Percentiles rank a stretch among this genome's conserved stretches.
Evolutionary conservation across 1,284 basidiomycete species (phyloP).

Genomic region (Boletus sp.): DNA sequence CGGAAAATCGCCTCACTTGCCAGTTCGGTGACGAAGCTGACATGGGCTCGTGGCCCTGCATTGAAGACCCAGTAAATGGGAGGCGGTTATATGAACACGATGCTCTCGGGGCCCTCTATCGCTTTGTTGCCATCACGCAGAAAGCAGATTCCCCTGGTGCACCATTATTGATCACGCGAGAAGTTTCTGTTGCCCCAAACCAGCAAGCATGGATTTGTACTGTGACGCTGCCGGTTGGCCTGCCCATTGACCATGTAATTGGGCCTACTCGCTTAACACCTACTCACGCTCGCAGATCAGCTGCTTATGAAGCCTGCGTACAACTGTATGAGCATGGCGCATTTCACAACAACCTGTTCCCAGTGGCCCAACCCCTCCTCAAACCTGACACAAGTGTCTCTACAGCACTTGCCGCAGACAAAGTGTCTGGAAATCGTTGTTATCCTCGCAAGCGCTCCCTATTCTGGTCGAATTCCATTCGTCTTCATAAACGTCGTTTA

Average conservation of each 20-base stretch:
- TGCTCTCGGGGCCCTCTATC: conserved; percentile 51
- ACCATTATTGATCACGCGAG: conserved; percentile 41
- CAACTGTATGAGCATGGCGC: conserved; percentile 47
- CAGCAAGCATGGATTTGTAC: conserved; percentile 42
- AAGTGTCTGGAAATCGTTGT: conserved; percentile 41
- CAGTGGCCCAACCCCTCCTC: conserved; percentile 19
- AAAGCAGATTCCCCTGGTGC: conserved; percentile 13
- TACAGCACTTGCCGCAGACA: conserved; percentile 24
- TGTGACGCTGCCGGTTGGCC: conserved; percentile 44
- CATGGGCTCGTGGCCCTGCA: conserved; percentile 25
- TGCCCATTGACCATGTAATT: conserved; percentile 38
- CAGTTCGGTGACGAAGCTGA: conserved; percentile 48
- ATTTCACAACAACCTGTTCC: conserved; percentile 53
- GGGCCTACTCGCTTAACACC: conserved; percentile 46
- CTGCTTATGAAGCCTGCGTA: conserved; percentile 53
- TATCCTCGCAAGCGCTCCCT: conserved; percentile 55
- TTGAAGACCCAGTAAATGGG: conserved; percentile 52
- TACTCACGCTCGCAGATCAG: conserved; percentile 52
- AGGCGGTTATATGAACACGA: conserved; percentile 52
- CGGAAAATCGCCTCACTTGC: conserved; percentile 40
- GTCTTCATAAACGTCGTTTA: conserved; percentile 33
- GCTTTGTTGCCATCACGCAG: conserved; percentile 37
- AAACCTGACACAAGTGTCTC: conserved; percentile 9
- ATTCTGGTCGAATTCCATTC: conserved; percentile 56
- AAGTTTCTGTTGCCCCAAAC: conserved; percentile 6